These are phyloP conservation scores for Ophiocordyceps sinensis DNA, from an alignment of 2,329 filamentous ascomycete genomes.

Conservation along the genomic window DNA sequence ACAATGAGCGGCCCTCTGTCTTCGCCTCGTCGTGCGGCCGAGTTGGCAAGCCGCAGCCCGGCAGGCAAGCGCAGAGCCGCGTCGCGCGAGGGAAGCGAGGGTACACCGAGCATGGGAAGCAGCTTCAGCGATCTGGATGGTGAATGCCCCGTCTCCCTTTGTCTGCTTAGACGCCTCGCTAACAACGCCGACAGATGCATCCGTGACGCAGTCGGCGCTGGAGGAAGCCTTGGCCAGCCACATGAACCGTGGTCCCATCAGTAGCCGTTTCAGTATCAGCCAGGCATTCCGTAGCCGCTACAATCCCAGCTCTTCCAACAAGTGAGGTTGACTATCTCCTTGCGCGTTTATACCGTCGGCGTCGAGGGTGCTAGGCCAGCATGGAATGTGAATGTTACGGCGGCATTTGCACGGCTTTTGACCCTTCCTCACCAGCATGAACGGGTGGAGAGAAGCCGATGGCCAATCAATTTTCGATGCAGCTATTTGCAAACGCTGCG, in stretches of 20 bases:
- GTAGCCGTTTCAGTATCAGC: slow-evolving; percentile 50
- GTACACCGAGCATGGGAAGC: slow-evolving; percentile 68
- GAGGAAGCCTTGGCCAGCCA: slow-evolving; percentile 59
- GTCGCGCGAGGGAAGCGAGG: slow-evolving; percentile 52
- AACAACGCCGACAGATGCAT: slow-evolving; percentile 42
- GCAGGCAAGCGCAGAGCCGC: slow-evolving; percentile 31
- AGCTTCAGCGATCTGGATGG: slow-evolving; percentile 79
- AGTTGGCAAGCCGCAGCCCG: slow-evolving; percentile 41
- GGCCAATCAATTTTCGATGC: too few species aligned
- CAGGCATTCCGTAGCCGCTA: slow-evolving; percentile 52
- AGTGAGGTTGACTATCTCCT: slow-evolving; percentile 9
- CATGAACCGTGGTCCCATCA: slow-evolving; percentile 19
- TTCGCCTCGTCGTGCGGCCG: slow-evolving; percentile 43
- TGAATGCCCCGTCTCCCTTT: slow-evolving; percentile 15
- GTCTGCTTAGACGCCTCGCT: slow-evolving; percentile 1
- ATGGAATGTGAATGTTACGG: too few species aligned
- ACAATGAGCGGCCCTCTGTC: slow-evolving; percentile 27
- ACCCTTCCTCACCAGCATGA: too few species aligned
- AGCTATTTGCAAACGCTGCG: too few species aligned
- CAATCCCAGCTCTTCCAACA: slow-evolving; percentile 20
- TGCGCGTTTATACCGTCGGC: neutral
- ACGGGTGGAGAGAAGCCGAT: too few species aligned
- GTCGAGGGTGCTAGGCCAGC: neutral
- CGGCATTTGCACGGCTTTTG: too few species aligned
- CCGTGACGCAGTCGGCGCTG: slow-evolving; percentile 65